Base-by-base conservation (phyloP, 257 asterid genomes). In the Cruciata laevipes region DNA sequence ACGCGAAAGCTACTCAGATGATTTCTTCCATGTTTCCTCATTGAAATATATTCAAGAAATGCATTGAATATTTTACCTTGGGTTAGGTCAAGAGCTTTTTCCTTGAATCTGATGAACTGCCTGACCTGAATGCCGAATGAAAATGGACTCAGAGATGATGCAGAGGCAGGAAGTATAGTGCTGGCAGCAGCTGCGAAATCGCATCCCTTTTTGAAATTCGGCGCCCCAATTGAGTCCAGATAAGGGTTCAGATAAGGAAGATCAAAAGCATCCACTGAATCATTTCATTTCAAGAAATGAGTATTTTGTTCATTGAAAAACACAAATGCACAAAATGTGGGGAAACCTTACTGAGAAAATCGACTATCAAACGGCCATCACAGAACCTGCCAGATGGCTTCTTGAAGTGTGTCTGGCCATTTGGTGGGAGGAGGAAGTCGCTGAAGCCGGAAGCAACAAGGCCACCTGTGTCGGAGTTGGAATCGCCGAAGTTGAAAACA, bases 401-500 rank as follows among this genome's bases (percentile, higher is more conserved):
- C 79, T 88, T 74, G 87, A 94, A 94, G 72, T 85, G 86, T 52
- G 79, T 81, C 81, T 86, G 90, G 2, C 99, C 99, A 56, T 90
- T 81, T 1, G 99, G 99, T 3, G 85, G 89, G 53, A 86, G 85
- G n/a, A 94, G 90, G 53, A 38, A 58, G 0, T 80, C 89, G 5
- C 79, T 95, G 20, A 87, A 61, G 7, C 89, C 96, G 3, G n/a
- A n/a, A n/a, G 96, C 90, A 21, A 94, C 84, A 16, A 90, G 87
- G 62, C 81, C 78, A 12, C 97, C 96, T 0, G 99, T 94, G 80
- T 94, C 97, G 12, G 99, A 94, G 75, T 94, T 94, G 7, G 97
- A 94, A 80, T 94, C 99, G 0, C 99, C 99, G n/a, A 94, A 94
- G 78, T 94, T 94, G 90, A 94, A 87, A 65, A 90, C 93, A 24